Base-by-base conservation (phyloP, 345 rosid species). In the Bruguiera sexangula region DNA sequence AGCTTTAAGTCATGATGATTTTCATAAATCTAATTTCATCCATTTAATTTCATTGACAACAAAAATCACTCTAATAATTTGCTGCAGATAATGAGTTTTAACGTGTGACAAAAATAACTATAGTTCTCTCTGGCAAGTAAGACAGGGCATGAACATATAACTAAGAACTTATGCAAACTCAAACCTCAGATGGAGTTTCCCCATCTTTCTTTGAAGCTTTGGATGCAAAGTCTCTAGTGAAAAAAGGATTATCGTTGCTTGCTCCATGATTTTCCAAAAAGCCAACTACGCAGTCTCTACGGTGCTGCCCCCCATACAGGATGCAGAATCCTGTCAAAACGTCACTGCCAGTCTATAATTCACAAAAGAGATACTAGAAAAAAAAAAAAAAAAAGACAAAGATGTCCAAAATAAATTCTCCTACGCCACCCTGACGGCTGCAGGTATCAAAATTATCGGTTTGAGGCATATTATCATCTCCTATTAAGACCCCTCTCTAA, bases 171-270 rank as follows among this genome's bases (percentile, higher is more conserved):
- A 57, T 6, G 48, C 13, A 55, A 46, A 73, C 30, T 69, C 80
- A 68, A 79, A 92, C 98, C 97, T 91, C 85, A 64, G 91, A 82
- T 29, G 60, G 73, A 20, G 77, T 76, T 74, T 80, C 59, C 31
- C 71, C 81, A 19, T 79, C 43, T 78, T 79, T 63, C 79, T 80
- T 83, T 50, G 97, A 85, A 74, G 90, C 63, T 81, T 58, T 82
- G 34, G 98, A 87, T 8, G 97, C 90, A 77, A 88, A 89, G 50
- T 89, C 74, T 81, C 96, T 84, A 67, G 85, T 69, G 71, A 80
- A 71, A 69, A 20, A 75, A 72, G 80, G 75, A 62, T 73, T 69
- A 3, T 19, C 54, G 63, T 67, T 64, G 56, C 73, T 75, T 62
- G 32, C 62, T 36, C 63, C 70, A 65, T 69, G 43, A 46, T 65